Base-by-base conservation (phyloP, 495 filamentous ascomycete species). In the Beverwykella pulmonaria region DNA sequence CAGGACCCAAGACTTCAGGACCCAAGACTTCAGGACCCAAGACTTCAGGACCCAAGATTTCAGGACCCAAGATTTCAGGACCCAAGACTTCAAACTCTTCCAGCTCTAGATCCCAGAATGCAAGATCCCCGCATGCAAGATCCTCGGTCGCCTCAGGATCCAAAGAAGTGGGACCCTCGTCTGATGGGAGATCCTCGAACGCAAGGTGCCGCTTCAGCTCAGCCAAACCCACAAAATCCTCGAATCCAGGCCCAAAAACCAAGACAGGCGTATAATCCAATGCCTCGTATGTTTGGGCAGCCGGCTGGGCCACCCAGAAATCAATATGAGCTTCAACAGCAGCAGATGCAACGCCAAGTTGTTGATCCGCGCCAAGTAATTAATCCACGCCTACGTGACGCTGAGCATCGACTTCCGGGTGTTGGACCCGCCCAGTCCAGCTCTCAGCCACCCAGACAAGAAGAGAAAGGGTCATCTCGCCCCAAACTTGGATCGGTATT, bases 321-420 rank as follows among this genome's bases (percentile, higher is more conserved):
- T 23, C 48, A 66, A 36, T 71, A 66, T 54, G 68, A 71, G 53
- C 50, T 60, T 41, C 67, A 70, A 26, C 63, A 67, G 48, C 68
- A 71, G 47, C 64, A 67, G 59, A 58, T 61, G 59, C 53, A 55
- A 17, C 67, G 46, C 10, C 59, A 67, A 57, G 67, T 67, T 49
- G 75, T 67, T 15, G 54, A 68, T 47, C 76, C 81, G 23, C 76
- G 76, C 10, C 59, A 67, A 57, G 67, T 67, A 50, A 75, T 67
- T 15, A 50, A 68, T 47, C 76, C 81, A 25, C 76, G 76, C 36
- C 65, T 76, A 22, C 75, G 77, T 49, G 67, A 71, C n/a, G 69
- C 77, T n/a, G 75, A 80, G 34, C 75, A 74, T 59, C 72, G 48
- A 25, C 53, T 59, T 44, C 63, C 63, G 22, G 70, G 67, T 17